Evolutionary conservation across 768 basidiomycete genomes (phyloP), one percentile per base, ranked within the genome.

Genomic region (Cantharellus cinnabarinus): DNA sequence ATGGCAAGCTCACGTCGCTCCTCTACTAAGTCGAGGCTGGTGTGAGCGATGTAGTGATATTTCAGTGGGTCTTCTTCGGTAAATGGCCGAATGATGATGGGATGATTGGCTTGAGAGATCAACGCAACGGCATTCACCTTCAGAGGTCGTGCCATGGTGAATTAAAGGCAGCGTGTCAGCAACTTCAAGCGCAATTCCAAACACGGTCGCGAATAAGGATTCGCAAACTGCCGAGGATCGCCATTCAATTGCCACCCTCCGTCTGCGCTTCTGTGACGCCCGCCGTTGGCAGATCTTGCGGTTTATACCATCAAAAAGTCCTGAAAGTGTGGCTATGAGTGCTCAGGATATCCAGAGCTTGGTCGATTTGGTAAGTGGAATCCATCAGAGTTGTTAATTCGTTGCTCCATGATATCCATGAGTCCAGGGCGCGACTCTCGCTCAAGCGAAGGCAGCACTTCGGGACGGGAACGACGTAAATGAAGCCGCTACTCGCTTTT

Each of bases 21-120:
- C 65, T 94, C 90, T 65, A 94, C 80, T 59, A 90, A 83, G 70
- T 94, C 89, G 65, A 94, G 71, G 58, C 84, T 84, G 29, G 86
- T 90, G 69, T 94, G 89, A 0, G 89, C 88, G 59, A 90, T 81
- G 63, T 90, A 93, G 70, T 91, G 86, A 66, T 89, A 91, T 67
- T 89, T 68, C 14, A 90, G 74, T 59, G 77, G 76, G 62, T 79
- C 75, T 39, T 75, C 72, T 44, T 78, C 75, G 39, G 74, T 71
- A 67, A 87, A 87, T 3, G 82, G 79, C 50, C 82, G 82, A 59
- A 90, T 77, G 63, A 89, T 74, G 59, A 90, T 85, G 20, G 77
- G 84, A 62, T 86, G 80, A 67, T 89, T 89, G 66, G 84, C 81
- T 1, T 85, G 78, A 1, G 87, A 89, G 56, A 90, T 82, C 69